A percentile compares a stretch with the other conserved stretches of the same genome.
phyloP scores from a whole-genome alignment of 805 yeast genomes.

The Danielia oregonensis region DNA sequence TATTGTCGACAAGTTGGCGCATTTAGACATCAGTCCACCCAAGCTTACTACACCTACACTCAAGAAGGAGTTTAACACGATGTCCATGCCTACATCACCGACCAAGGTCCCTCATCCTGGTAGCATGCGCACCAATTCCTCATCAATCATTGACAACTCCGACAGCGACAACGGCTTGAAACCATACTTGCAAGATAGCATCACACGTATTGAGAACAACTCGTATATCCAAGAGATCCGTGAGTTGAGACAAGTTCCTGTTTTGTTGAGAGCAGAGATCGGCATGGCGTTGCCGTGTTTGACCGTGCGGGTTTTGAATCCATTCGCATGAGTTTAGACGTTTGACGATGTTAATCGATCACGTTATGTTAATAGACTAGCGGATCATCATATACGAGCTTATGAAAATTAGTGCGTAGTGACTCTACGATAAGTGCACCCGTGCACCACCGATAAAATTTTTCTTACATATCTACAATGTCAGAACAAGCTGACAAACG shows the following conservation, averaged over 20 bases:
- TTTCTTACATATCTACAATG: background rate
- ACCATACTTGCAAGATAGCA: constrained; percentile 55
- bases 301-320: constrained; percentile 87
- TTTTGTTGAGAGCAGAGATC: constrained; percentile 82
- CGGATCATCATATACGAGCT: background rate
- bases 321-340: constrained; percentile 53
- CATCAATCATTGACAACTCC: constrained; percentile 13
- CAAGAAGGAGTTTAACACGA: constrained; percentile 7
- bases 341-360: background rate
- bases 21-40: constrained; percentile 51
- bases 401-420: background rate
- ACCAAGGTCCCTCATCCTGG: constrained; percentile 14
- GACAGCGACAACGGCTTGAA: constrained; percentile 38
- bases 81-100: constrained; percentile 27
- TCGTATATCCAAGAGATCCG: constrained; percentile 73
- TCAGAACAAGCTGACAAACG: too few relatives aligned
- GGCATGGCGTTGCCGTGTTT: constrained; percentile 96
- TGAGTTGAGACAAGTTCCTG: constrained; percentile 76
- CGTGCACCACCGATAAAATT: background rate
- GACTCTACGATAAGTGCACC: background rate
- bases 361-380: too few relatives aligned
- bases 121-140: constrained; percentile 17
- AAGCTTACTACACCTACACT: constrained; percentile 23
- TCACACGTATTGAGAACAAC: constrained; percentile 59
- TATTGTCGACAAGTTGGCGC: constrained; percentile 45